A percentile compares a stretch with the other conserved stretches of the same genome.
Evolutionary conservation across 2,329 filamentous ascomycete species (phyloP).

Genomic region (Nemania diffusa): DNA sequence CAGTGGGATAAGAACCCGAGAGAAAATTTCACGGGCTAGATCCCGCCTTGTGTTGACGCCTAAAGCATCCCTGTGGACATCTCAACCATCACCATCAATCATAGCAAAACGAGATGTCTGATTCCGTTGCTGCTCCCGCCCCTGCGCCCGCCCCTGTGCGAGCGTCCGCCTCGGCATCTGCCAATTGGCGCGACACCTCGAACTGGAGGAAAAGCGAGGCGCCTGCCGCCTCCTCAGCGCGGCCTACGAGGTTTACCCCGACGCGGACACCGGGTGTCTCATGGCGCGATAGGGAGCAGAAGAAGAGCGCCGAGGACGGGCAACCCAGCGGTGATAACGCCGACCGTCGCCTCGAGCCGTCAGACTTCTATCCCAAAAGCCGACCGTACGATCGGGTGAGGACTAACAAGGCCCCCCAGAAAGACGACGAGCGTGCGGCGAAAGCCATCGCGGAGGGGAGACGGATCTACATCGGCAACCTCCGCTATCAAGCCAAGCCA

Average conservation of each 20-base stretch:
- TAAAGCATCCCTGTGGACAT: conserved; percentile 7
- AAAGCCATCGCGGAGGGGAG: conserved; percentile 46
- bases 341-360: conserved; percentile 11
- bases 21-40: conserved; percentile 34
- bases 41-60: conserved; percentile 7
- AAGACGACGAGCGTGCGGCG: conserved; percentile 34
- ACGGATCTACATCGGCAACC: conserved; percentile 73
- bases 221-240: conserved; percentile 12
- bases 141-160: conserved; percentile 14
- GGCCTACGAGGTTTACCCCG: conserved; percentile 25
- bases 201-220: conserved; percentile 33
- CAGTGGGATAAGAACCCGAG: conserved; percentile 14
- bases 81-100: neutral
- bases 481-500: conserved; percentile 64
- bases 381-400: conserved; percentile 31
- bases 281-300: conserved; percentile 35
- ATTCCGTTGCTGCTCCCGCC: conserved; percentile 13
- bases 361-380: conserved; percentile 27
- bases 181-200: conserved; percentile 33
- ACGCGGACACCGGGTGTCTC: conserved; percentile 24
- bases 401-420: conserved; percentile 30
- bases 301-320: conserved; percentile 10
- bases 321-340: conserved; percentile 19
- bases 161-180: conserved; percentile 21
- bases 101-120: conserved; percentile 23